Evolutionary conservation across 2,329 filamentous ascomycete species (phyloP), one percentile per base, ranked within the genome.

Genomic region (Sporothrix schenckii): DNA sequence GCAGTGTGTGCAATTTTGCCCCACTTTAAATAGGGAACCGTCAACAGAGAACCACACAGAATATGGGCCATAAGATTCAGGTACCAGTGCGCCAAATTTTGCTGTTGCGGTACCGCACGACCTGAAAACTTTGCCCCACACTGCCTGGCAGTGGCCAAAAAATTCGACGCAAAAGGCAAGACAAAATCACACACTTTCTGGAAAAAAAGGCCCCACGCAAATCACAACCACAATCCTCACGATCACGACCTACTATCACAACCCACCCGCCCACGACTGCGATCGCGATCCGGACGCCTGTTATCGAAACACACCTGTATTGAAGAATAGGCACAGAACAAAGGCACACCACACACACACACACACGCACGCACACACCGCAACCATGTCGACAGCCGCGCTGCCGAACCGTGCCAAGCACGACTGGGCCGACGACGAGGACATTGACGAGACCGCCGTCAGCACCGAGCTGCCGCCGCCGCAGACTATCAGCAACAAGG

Each of bases 361-460:
- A 41, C 39, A 44, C 16, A 58, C 11, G 66, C 21, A 39, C 16
- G 50, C 56, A 41, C 41, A 21, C 44, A n/a, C 54, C 47, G 30
- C 21, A 47, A 61, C 21, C 41, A 75, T 73, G 72, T 66, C 73
- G 70, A 69, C 73, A 13, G 68, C 72, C 39, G 49, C 73, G 49
- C 61, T 74, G 53, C 66, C 74, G 39, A 73, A 53, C 54, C 72
- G 72, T 53, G 69, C 73, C 60, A 85, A 84, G 80, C 83, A 85
- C 76, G 94, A 97, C 87, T 98, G 94, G 94, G 94, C 95, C 80
- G 95, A 98, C 84, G 92, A 95, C 80, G 93, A 97, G 80, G 92
- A 94, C 78, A 91, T 93, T 83, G 91, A 95, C 82, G 88, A 91
- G 84, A 66, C 63, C 14, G 84, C 87, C 76, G 84, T 87, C 76